Conservation (phyloP, 1,284 basidiomycete species). For the Irpex rosettiformis region DNA sequence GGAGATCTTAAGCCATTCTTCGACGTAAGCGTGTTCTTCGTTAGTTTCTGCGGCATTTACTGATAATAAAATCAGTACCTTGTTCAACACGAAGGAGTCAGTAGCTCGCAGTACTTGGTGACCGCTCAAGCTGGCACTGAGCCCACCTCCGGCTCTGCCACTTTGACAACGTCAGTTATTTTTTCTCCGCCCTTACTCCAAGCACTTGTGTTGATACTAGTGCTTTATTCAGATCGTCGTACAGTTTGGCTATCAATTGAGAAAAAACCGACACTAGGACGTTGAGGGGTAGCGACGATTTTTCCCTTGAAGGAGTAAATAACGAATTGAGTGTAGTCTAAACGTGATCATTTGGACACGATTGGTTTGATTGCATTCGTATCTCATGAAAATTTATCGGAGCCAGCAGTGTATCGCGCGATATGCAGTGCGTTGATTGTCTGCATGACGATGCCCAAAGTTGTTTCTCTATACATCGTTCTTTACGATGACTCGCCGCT, state of each 20-base stretch:
- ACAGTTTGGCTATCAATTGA: conserved; percentile 40
- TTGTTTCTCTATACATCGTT: no score
- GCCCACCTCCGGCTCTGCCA: conserved; percentile 51
- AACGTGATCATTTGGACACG: no score
- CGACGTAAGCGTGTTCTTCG: conserved; percentile 30
- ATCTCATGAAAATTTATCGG: no score
- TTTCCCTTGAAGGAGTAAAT: no score
- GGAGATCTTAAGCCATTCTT: conserved; percentile 56
- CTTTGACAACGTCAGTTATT: conserved; percentile 44
- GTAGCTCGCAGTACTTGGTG: conserved; percentile 45
- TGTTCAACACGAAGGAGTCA: conserved; percentile 41
- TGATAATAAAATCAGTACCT: conserved; percentile 40
- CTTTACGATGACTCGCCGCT: background rate
- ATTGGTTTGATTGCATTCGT: no score
- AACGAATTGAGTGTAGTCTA: no score
- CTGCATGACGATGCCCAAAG: no score
- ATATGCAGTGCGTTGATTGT: no score
- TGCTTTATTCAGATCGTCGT: conserved; percentile 32
- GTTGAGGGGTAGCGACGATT: background rate
- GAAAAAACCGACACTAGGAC: background rate
- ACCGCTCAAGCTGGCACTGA: conserved; percentile 57
- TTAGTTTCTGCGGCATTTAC: background rate
- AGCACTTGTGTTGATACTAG: background rate
- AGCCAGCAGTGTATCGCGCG: no score
- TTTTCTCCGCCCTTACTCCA: no score